These are phyloP conservation scores for Cutaneotrichosporon arboriforme DNA, from an alignment of 1,284 basidiomycete species.

Conservation along the genomic window DNA sequence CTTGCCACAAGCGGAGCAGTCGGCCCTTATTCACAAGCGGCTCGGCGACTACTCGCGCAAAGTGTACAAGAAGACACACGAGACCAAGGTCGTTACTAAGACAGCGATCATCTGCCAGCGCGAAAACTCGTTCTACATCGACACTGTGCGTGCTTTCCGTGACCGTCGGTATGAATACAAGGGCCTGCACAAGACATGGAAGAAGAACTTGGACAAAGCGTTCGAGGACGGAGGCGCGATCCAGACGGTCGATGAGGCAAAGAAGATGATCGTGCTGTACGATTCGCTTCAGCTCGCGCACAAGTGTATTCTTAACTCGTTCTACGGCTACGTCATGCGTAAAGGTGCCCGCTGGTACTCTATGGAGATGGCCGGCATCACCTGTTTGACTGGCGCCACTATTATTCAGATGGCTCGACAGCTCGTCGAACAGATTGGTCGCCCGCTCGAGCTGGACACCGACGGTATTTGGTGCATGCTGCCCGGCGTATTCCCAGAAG, in stretches of 20 bases:
- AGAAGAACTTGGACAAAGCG: conserved; percentile 89
- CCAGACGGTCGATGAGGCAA: conserved; percentile 89
- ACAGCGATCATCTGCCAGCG: conserved; percentile 96
- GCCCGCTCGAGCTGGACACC: conserved; percentile 95
- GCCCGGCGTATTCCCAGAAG: conserved; percentile 94
- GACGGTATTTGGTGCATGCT: conserved; percentile 99
- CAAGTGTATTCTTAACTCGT: conserved; percentile 99
- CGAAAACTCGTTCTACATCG: conserved; percentile 99
- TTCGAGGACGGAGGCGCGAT: conserved; percentile 63
- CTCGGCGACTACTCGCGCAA: conserved; percentile 97
- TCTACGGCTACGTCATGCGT: conserved; percentile 99
- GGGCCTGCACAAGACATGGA: conserved; percentile 97
- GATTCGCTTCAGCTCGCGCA: conserved; percentile 99
- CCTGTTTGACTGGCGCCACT: conserved; percentile 94
- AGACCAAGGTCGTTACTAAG: conserved; percentile 90
- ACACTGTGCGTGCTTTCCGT: conserved; percentile 94
- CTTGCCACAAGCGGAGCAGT: conserved; percentile 79
- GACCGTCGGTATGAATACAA: conserved; percentile 99
- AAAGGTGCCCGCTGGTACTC: conserved; percentile 99
- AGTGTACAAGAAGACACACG: conserved; percentile 99
- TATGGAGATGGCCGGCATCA: conserved; percentile 99
- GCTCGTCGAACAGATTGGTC: conserved; percentile 92
- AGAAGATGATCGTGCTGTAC: conserved; percentile 99
- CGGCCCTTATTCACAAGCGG: conserved; percentile 88
- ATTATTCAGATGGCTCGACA: conserved; percentile 99